Percentiles rank a stretch among this genome's conserved stretches.
Conservation (phyloP, 805 yeast species). For the Zygoascus biomembranicola region DNA sequence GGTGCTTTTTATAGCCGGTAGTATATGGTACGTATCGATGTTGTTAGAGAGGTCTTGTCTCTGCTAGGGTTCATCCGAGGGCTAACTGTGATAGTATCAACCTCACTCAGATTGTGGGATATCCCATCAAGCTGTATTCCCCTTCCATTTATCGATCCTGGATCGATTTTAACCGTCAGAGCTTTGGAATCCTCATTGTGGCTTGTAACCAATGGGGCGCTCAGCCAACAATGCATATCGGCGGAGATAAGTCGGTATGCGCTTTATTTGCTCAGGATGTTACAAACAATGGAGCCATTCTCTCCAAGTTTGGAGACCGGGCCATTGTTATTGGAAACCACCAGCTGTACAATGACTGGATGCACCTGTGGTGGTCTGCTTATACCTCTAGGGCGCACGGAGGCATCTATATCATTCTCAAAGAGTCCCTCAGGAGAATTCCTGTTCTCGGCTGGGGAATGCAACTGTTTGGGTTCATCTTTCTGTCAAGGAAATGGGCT, state of each 20-base stretch:
- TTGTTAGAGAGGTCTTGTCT: too few species aligned
- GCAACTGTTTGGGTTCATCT: conserved; percentile 68
- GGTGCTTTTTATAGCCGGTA: conserved; percentile 7
- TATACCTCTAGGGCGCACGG: conserved; percentile 62
- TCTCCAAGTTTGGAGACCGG: conserved; percentile 36
- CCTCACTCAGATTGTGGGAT: conserved; percentile 23
- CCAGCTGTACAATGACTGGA: conserved; percentile 93
- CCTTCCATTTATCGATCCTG: conserved; percentile 23
- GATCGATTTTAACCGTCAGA: conserved; percentile 27
- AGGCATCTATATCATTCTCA: conserved; percentile 63
- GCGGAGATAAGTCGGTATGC: conserved; percentile 12
- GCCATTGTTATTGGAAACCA: conserved; percentile 78
- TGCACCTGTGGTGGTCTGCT: conserved; percentile 77
- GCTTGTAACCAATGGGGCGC: conserved; percentile 23
- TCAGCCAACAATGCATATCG: conserved; percentile 15
- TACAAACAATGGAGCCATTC: conserved; percentile 14
- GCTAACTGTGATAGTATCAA: conserved; percentile 9
- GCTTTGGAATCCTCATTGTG: conserved; percentile 25
- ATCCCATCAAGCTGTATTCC: conserved; percentile 21
- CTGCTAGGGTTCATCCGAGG: too few species aligned
- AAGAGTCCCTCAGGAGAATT: conserved; percentile 57
- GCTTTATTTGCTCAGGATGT: conserved; percentile 19
- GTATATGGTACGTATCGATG: conserved; percentile 2
- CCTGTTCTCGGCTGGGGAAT: conserved; percentile 85
- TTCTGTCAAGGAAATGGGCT: conserved; percentile 82